Evolutionary conservation across 805 yeast species (phyloP).

Genomic region (Pichia thaimueangensis): DNA sequence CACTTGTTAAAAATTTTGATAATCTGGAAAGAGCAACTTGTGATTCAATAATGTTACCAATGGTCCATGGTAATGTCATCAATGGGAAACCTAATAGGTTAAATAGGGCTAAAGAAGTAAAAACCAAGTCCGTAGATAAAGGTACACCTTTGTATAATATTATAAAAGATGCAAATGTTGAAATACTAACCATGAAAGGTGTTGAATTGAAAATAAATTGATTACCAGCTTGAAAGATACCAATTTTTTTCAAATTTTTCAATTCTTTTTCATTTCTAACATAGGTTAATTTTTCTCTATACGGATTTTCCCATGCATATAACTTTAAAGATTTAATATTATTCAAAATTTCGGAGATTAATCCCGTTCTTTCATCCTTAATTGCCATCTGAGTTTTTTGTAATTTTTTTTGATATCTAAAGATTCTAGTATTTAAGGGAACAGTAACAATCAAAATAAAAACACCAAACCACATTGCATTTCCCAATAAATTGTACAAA

Average conservation of each 20-base stretch:
- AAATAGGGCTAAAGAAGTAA: slow-evolving; percentile 85
- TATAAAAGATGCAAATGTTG: slow-evolving; percentile 77
- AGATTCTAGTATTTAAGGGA: slow-evolving; percentile 69
- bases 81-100: slow-evolving; percentile 87
- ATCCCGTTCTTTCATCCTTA: slow-evolving; percentile 88
- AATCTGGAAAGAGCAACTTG: slow-evolving; percentile 77
- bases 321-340: slow-evolving; percentile 89
- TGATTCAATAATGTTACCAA: slow-evolving; percentile 81
- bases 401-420: slow-evolving; percentile 58
- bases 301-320: slow-evolving; percentile 94
- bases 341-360: slow-evolving; percentile 81
- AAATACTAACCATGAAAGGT: slow-evolving; percentile 84
- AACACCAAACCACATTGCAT: slow-evolving; percentile 97
- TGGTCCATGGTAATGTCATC: slow-evolving; percentile 85
- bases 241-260: slow-evolving; percentile 66
- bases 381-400: slow-evolving; percentile 84
- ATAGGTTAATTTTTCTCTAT: slow-evolving; percentile 59
- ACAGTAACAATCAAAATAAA: slow-evolving; percentile 68
- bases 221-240: slow-evolving; percentile 62
- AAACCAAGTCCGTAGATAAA: slow-evolving; percentile 82
- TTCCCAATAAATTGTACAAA: slow-evolving; percentile 67
- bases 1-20: slow-evolving; percentile 60
- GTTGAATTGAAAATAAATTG: slow-evolving; percentile 77
- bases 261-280: slow-evolving; percentile 89
- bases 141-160: slow-evolving; percentile 49